These are phyloP conservation scores for Rhynchospora breviuscula DNA, from an alignment of 176 grass and related monocot genomes.

Conservation along the genomic window DNA sequence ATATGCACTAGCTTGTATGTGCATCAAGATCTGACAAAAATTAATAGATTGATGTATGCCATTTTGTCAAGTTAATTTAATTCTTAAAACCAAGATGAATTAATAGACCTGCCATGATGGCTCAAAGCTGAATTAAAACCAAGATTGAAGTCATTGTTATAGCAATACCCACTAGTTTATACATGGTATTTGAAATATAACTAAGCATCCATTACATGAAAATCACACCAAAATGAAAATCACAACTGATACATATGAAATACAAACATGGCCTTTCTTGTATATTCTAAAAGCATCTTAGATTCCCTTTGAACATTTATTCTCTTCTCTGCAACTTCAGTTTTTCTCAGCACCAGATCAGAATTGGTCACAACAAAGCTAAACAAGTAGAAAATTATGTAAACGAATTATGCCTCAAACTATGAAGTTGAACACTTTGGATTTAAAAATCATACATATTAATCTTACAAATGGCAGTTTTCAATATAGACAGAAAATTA, in stretches of 20 bases:
- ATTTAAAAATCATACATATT: neutral
- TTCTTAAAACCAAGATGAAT: no score
- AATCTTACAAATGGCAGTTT: neutral
- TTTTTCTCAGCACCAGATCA: constrained; percentile 75
- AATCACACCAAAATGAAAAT: no score
- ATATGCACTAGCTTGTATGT: neutral
- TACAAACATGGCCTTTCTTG: constrained; percentile 96
- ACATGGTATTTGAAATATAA: no score
- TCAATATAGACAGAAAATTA: neutral
- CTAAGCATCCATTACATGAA: no score
- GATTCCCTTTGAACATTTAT: constrained; percentile 93
- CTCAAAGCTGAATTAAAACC: no score
- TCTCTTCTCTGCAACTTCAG: constrained; percentile 88
- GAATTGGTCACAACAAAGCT: constrained; percentile 92
- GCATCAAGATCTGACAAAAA: neutral
- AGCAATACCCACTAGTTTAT: no score
- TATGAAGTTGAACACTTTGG: neutral
- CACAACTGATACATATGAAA: no score
- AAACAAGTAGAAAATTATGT: constrained; percentile 26
- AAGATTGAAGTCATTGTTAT: no score
- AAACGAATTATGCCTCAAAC: neutral
- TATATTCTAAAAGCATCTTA: constrained; percentile 91
- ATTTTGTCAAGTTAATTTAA: no score
- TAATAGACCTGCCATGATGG: no score
- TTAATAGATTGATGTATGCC: neutral